Evolutionary conservation across 1,284 basidiomycete species (phyloP).

Genomic region (Clitocybe nebularis): DNA sequence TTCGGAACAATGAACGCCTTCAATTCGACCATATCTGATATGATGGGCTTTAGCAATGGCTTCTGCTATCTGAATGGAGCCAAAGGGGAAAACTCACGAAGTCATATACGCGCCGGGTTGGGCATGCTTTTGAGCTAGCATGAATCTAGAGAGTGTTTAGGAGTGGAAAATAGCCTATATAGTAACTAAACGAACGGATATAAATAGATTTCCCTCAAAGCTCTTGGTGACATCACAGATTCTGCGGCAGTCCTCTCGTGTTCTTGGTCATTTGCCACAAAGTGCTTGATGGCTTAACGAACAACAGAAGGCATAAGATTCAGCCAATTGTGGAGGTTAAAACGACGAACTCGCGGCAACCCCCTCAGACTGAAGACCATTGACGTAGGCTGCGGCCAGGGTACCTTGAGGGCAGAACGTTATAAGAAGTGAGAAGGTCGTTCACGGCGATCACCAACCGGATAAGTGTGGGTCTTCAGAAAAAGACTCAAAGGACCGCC

Average conservation of each 20-base stretch:
- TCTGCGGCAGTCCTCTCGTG: conserved; percentile 61
- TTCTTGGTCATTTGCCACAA: conserved; percentile 64
- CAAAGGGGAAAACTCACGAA: conserved; percentile 32
- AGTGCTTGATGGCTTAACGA: conserved; percentile 42
- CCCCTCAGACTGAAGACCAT: conserved; percentile 60
- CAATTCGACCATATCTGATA: conserved; percentile 59
- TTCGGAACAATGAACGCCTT: conserved; percentile 63
- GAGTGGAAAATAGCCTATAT: conserved; percentile 5
- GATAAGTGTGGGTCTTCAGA: conserved; percentile 66
- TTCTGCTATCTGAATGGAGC: neutral
- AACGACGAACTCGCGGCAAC: conserved; percentile 46
- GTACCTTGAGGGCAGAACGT: conserved; percentile 34
- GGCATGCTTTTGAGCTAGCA: conserved; percentile 59
- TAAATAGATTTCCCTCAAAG: conserved; percentile 68
- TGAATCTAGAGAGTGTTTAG: conserved; percentile 41
- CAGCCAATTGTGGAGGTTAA: conserved; percentile 4
- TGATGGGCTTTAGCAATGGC: conserved; percentile 4
- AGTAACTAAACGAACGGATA: conserved; percentile 47
- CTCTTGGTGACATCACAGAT: conserved; percentile 58
- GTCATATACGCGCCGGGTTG: conserved; percentile 65
- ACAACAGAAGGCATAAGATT: conserved; percentile 3
- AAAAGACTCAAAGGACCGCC: conserved; percentile 68
- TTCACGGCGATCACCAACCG: conserved; percentile 29
- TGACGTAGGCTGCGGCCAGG: conserved; percentile 60
- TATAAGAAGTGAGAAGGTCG: neutral